Base-by-base conservation (phyloP, 2,329 filamentous ascomycete species). In the Fusarium nurragi region DNA sequence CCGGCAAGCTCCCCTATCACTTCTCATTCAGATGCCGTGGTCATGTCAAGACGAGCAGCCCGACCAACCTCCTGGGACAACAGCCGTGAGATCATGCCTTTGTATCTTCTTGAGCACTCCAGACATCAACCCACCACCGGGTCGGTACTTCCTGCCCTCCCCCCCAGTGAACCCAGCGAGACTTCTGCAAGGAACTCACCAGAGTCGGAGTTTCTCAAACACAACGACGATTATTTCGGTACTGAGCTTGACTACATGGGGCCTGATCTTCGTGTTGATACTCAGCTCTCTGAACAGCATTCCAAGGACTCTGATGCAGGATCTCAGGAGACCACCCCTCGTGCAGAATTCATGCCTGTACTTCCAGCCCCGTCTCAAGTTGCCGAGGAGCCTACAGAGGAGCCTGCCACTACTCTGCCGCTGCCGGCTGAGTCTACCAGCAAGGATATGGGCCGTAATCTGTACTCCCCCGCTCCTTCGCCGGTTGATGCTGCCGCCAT, bases 31-130 rank as follows among this genome's bases (percentile, higher is more conserved):
- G 79, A 83, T 13, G 64, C 71, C 14, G 60, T 73, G 18, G 71
- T 50, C n/a, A 62, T 57, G 45, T 58, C 75, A 14, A 81, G 78
- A 67, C 75, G 77, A 46, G 73, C 77, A 38, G 71, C 80, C 21
- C 81, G 87, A 6, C 86, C 86, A 13, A 86, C 79, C 13, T 88
- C 86, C 1, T 89, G 86, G 86, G 86, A 88, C 40, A 86, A 78
- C 64, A 84, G 83, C 18, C 85, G 85, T 52, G 92, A 95, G 73
- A 89, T 94, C 71, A 89, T 91, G 67, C 94, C 94, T 0, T 79
- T 97, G 10, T 94, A 91, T 76, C 87, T 97, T 21, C 86, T 97
- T 8, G 91, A 96, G 75, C 88, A 80, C 64, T 80, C 79, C 5
- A 79, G 81, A 10, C 78, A 80, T 38, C 76, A 76, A 7, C 68